Evolutionary conservation across 192 early-diverging fungal genomes (phyloP), one percentile per base, ranked within the genome.

Genomic region (Spinellus fusiger): DNA sequence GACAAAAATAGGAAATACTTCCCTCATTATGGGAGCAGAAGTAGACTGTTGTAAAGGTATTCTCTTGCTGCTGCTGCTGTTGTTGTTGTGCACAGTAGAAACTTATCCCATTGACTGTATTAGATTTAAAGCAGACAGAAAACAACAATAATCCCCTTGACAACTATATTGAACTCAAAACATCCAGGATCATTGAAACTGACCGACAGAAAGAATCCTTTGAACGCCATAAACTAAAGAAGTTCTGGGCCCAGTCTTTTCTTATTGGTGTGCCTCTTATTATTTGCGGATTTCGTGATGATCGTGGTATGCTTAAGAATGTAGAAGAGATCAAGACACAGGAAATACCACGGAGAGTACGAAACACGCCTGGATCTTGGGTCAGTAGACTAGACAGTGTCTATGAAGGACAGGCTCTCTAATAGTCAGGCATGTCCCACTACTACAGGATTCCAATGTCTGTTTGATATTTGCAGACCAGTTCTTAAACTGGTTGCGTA

Each of bases 171-270:
- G 96, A 98, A 69, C 83, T 98, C 32, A 98, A 98, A 62, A 96
- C 93, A 3, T 85, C 89, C 40, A 70, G 84, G 22, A 56, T 85
- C 5, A 80, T 92, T 33, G 62, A 65, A 26, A 80, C 59, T 46
- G 54, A 54, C 13, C 38, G 69, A 23, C 81, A 88, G 23, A 64
- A 69, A 31, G 48, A 37, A 20, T 77, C 49, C 13, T 93, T 93
- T 73, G 82, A 90, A 64, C 73, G 70, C 27, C 72, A 78, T 74
- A 98, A 98, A 70, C 74, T 98, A 53, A 61, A 96, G 0, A 91
- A 91, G 59, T 89, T 90, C 61, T 98, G 92, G 87, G 90, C 92
- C 4, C 96, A 98, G 71, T 95, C 91, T 20, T 96, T 90, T 73
- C 74, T 98, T 1, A 84, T 90, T 9, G 96, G 94, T 5, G 86